phyloP scores from a whole-genome alignment of 2,329 filamentous ascomycete genomes.

The Fusarium sp. region DNA sequence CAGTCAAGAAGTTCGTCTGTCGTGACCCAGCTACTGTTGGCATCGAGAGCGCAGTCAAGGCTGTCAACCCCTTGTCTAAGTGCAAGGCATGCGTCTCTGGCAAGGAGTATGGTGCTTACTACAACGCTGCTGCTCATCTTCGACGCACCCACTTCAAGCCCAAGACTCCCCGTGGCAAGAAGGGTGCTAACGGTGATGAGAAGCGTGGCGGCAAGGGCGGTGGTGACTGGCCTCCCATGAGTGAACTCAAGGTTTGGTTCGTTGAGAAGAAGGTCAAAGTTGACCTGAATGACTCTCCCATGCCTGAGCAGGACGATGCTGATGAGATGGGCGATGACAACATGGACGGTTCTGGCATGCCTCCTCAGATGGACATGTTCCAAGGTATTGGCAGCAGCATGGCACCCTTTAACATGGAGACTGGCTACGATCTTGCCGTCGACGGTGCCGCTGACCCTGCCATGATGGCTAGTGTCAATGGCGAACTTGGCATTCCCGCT shows the following conservation, averaged over 20 bases:
- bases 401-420: conserved; percentile 37
- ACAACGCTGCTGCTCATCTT: conserved; percentile 93
- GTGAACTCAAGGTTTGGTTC: conserved; percentile 65
- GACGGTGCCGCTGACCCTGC: conserved; percentile 32
- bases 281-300: conserved; percentile 53
- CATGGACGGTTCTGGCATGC: conserved; percentile 29
- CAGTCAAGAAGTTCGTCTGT: conserved; percentile 69
- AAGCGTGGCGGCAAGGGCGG: conserved; percentile 62
- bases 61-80: conserved; percentile 74
- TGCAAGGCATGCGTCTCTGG: conserved; percentile 84
- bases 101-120: conserved; percentile 91
- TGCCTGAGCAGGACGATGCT: conserved; percentile 49
- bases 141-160: conserved; percentile 88
- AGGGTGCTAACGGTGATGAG: conserved; percentile 55
- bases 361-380: conserved; percentile 38
- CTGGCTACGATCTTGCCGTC: conserved; percentile 39
- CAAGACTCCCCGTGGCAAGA: conserved; percentile 61
- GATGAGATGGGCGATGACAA: conserved; percentile 44
- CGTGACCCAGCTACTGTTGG: conserved; percentile 62
- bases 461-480: conserved; percentile 34
- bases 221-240: conserved; percentile 46
- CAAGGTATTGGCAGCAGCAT: conserved; percentile 42
- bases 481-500: conserved; percentile 34
- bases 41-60: conserved; percentile 58
- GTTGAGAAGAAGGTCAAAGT: conserved; percentile 61